Base-by-base conservation (phyloP, 2,329 filamentous ascomycete species). In the Arthrobotrys sphaeroides region DNA sequence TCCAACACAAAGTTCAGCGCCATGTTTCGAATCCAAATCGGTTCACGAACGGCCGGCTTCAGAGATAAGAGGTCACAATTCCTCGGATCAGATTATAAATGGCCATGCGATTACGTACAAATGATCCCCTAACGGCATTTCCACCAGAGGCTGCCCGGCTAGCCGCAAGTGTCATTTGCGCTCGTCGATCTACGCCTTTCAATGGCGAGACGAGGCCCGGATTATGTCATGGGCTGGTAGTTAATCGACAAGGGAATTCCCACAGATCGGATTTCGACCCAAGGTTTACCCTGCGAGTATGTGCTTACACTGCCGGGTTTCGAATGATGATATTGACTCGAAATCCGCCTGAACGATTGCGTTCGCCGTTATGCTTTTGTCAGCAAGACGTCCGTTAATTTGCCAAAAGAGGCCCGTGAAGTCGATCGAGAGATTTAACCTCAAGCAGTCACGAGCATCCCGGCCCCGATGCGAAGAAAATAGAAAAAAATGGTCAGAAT, bases 81-180 rank as follows among this genome's bases (percentile, higher is more conserved):
- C 60, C 16, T 51, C 65, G 28, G 45, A 59, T 64, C 20, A 6
- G 38, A 72, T 64, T 72, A 72, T 49, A 59, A 72, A 72, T 65
- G 45, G 45, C 66, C 10, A 49, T 13, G 33, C 47, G 28, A 64
- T 70, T 62, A 65, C 59, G 59, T 72, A 64, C 67, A 65, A 64
- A 10, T 42, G 42, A 62, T 60, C 55, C 36, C 16, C 20, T 43
- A 42, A 42, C 28, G 40, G 51, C 28, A 40, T 45, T 40, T 43
- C 24, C n/a, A 49, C 22, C 40, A 42, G 40, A 38, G 38, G 31
- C 31, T 55, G 38, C 18, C 42, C 20, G 28, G 13, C 31, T 59
- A 60, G 20, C 12, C 31, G 36, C 33, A 43, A 53, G 24, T 47
- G 55, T 20, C 55, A 26, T 55, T 45, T 57, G 13, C 42, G 53